phyloP scores from a whole-genome alignment of 352 stramenopile species.

The Phytophthora cajani region DNA sequence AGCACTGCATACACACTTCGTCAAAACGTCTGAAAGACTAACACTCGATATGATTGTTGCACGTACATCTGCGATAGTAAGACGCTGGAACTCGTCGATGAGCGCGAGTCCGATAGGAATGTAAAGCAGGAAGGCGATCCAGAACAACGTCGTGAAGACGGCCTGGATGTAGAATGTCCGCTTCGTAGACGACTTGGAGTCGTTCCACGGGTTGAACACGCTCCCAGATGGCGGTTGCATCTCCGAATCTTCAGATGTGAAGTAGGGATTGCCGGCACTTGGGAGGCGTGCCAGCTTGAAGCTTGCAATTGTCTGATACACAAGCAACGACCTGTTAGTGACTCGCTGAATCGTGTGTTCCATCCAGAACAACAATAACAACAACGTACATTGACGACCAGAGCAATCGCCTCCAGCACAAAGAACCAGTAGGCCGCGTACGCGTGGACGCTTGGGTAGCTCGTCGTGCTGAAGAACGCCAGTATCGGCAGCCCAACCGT shows the following conservation, averaged over 20 bases:
- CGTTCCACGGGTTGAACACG: constrained; percentile 20
- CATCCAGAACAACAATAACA: not conserved
- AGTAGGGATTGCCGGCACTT: constrained; percentile 14
- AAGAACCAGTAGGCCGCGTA: constrained; percentile 80
- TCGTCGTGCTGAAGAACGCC: constrained; percentile 66
- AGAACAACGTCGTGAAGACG: constrained; percentile 53
- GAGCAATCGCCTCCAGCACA: constrained; percentile 59
- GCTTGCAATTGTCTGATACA: constrained; percentile 39
- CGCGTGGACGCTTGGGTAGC: constrained; percentile 62
- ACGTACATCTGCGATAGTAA: constrained; percentile 52
- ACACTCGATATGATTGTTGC: not conserved
- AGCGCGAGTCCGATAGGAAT: constrained; percentile 68
- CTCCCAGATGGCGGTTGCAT: not conserved
- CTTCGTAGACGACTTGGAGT: constrained; percentile 33
- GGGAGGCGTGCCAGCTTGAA: constrained; percentile 34
- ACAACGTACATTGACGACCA: constrained; percentile 62
- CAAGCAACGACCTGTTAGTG: not conserved
- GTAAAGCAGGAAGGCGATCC: constrained; percentile 74
- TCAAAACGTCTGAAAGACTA: too few relatives aligned
- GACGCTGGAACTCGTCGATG: constrained; percentile 46
- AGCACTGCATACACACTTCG: too few relatives aligned
- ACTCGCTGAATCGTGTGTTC: not conserved
- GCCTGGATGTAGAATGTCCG: constrained; percentile 50
- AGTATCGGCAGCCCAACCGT: constrained; percentile 51
- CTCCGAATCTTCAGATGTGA: constrained; percentile 10